Evolutionary conservation across 148 eudicot species (phyloP).

Genomic region (Cornus kousa): DNA sequence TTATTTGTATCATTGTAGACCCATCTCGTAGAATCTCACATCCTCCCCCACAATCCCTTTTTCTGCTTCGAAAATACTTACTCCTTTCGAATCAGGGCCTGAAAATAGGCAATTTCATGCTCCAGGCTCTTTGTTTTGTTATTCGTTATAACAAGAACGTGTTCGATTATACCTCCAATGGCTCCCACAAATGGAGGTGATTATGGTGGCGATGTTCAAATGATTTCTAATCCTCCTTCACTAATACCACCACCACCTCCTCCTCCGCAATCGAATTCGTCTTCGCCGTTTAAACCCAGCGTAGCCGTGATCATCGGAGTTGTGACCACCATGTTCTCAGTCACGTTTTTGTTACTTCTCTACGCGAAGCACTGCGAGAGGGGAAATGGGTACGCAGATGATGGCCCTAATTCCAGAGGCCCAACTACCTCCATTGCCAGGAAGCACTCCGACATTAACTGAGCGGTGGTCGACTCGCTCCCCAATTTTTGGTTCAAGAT

Average conservation of each 20-base stretch:
- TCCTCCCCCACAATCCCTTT: not conserved
- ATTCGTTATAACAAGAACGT: not conserved
- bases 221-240: slow-evolving; percentile 7
- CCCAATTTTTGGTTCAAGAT: slow-evolving; percentile 72
- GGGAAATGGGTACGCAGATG: not conserved
- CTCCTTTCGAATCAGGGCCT: not conserved
- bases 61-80: not conserved
- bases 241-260: slow-evolving; percentile 25
- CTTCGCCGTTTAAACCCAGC: slow-evolving; percentile 56
- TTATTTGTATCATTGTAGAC: not conserved
- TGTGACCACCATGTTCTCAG: slow-evolving; percentile 49
- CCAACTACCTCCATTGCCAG: slow-evolving; percentile 12
- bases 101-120: not conserved
- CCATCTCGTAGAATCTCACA: slow-evolving; percentile 12
- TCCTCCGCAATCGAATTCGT: not conserved
- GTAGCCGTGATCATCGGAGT: slow-evolving; percentile 49
- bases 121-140: not conserved
- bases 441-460: slow-evolving; percentile 65
- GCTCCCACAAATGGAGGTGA: no score
- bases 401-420: not conserved
- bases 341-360: slow-evolving; percentile 58
- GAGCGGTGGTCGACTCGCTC: slow-evolving; percentile 51
- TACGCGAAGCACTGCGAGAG: slow-evolving; percentile 60
- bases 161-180: not conserved
- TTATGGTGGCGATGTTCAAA: not conserved